phyloP scores from a whole-genome alignment of 2,329 filamentous ascomycete genomes.

The Aspergillus sp. region DNA sequence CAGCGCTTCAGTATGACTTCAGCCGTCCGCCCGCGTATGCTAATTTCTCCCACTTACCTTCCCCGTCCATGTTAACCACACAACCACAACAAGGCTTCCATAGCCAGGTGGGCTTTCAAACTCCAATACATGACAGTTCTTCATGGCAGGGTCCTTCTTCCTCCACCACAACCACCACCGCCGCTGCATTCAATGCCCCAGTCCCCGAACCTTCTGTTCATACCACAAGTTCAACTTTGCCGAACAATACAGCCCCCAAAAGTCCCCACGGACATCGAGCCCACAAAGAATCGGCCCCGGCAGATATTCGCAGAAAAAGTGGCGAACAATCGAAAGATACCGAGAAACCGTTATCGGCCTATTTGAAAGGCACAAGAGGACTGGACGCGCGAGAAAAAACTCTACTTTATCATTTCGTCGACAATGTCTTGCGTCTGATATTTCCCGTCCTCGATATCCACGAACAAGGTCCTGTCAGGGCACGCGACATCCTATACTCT shows the following conservation, averaged over 20 bases:
- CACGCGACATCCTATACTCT: conserved; percentile 79
- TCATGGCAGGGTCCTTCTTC: neutral
- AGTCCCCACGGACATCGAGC: neutral
- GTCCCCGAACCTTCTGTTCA: neutral
- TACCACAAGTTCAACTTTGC: neutral
- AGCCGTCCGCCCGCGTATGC: neutral
- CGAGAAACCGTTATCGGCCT: conserved; percentile 28
- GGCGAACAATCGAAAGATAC: neutral
- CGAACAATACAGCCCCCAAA: neutral
- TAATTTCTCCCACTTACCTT: neutral
- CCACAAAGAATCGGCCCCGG: neutral
- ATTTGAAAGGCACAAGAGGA: conserved; percentile 69
- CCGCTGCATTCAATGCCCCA: neutral
- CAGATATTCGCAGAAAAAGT: neutral
- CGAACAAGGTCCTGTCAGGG: conserved; percentile 75
- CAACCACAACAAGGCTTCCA: neutral
- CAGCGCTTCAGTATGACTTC: neutral
- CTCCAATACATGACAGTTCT: neutral
- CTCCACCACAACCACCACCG: too few species aligned
- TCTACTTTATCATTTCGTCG: conserved; percentile 84
- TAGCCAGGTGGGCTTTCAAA: neutral
- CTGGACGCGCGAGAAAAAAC: conserved; percentile 83
- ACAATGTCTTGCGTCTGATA: conserved; percentile 78
- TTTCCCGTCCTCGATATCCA: conserved; percentile 90
- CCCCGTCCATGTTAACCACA: neutral